Conservation (phyloP, 2,329 filamentous ascomycete species). For the Clarireedia paspali region DNA sequence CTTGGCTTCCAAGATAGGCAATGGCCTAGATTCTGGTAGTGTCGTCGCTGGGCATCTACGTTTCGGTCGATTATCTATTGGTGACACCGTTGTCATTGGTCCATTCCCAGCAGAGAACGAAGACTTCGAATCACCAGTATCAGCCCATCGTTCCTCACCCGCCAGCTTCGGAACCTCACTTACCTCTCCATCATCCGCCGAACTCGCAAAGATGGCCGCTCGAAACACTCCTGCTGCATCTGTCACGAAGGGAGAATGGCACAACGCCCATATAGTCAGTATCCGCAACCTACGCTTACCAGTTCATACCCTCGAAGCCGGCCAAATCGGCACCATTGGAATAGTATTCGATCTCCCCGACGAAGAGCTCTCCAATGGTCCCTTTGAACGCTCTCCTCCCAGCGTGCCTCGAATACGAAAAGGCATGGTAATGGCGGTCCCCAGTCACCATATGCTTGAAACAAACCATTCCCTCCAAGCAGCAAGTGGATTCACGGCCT, state of each 20-base stretch:
- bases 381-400: conserved; percentile 25
- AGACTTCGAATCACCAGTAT: conserved; percentile 28
- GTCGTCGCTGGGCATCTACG: conserved; percentile 80
- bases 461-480: conserved; percentile 53
- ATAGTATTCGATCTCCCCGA: conserved; percentile 50
- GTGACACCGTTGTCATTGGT: conserved; percentile 70
- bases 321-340: conserved; percentile 86
- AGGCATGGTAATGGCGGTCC: conserved; percentile 73
- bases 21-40: conserved; percentile 46
- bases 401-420: conserved; percentile 50
- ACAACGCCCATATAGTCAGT: conserved; percentile 71
- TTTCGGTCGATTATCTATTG: conserved; percentile 70
- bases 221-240: conserved; percentile 46
- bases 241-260: conserved; percentile 62
- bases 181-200: conserved; percentile 46
- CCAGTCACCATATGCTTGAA: conserved; percentile 49
- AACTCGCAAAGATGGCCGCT: conserved; percentile 44
- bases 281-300: conserved; percentile 82
- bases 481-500: conserved; percentile 62
- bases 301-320: conserved; percentile 64
- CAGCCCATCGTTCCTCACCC: conserved; percentile 36
- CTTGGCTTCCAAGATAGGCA: conserved; percentile 33
- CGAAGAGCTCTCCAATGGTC: conserved; percentile 25
- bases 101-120: conserved; percentile 60
- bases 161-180: conserved; percentile 40